Conservation (phyloP, 192 early-diverging fungal genomes). For the Phycomyces blakesleeanus region DNA sequence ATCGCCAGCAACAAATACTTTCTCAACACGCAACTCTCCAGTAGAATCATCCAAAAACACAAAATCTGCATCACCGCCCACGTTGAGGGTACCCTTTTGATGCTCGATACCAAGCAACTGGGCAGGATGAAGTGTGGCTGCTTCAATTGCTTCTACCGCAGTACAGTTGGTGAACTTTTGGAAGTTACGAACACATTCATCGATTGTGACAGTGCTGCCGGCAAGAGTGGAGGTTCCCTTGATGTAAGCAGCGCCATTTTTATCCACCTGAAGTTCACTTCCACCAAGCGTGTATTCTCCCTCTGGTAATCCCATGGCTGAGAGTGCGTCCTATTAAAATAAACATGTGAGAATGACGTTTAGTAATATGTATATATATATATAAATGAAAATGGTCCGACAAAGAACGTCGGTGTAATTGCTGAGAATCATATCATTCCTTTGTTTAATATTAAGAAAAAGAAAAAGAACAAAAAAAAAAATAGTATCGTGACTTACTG, state of each 20-base stretch:
- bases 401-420: too few relatives aligned
- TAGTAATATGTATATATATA: too few relatives aligned
- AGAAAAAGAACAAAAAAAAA: constrained; percentile 2
- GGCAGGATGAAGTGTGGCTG: constrained; percentile 76
- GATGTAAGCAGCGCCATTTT: constrained; percentile 60
- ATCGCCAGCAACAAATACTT: constrained; percentile 67
- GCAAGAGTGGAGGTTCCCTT: constrained; percentile 74
- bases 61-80: constrained; percentile 76
- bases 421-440: background rate
- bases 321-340: constrained; percentile 59
- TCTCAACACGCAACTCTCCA: constrained; percentile 55
- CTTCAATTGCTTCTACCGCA: constrained; percentile 74
- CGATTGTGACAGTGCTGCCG: constrained; percentile 63
- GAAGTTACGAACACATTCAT: constrained; percentile 77
- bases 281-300: constrained; percentile 63
- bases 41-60: constrained; percentile 59
- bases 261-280: constrained; percentile 22
- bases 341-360: background rate
- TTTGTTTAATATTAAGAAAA: background rate
- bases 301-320: constrained; percentile 66
- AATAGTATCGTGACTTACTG: constrained; percentile 22
- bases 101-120: constrained; percentile 66
- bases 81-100: constrained; percentile 66
- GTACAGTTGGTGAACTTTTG: constrained; percentile 71
- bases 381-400: background rate